Conservation (phyloP, 345 rosid species). For the Xanthoceras sorbifolium region DNA sequence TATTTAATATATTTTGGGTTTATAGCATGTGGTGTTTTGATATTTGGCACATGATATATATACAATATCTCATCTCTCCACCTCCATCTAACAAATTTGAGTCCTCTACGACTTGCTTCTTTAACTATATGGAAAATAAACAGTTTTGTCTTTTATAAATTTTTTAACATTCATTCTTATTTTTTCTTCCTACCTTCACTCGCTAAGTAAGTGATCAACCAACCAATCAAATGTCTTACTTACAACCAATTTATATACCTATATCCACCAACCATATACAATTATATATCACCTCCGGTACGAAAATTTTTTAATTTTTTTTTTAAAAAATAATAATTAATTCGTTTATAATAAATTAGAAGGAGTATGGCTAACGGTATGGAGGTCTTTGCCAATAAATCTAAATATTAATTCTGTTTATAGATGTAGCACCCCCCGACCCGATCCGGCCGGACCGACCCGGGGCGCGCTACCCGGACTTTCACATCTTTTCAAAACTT, state of each 20-base stretch:
- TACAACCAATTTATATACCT: background rate
- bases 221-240: background rate
- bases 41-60: conserved; percentile 34
- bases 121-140: background rate
- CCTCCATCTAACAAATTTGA: conserved; percentile 17
- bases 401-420: too few species aligned
- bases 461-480: too few species aligned
- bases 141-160: background rate
- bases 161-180: background rate
- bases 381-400: too few species aligned
- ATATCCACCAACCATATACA: background rate
- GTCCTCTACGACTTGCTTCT: conserved; percentile 40
- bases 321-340: too few species aligned
- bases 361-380: too few species aligned
- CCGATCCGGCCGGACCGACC: too few species aligned
- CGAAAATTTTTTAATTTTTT: too few species aligned
- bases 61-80: background rate
- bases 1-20: background rate
- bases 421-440: too few species aligned
- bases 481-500: too few species aligned
- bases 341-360: too few species aligned
- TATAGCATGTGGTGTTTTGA: conserved; percentile 24
- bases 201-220: background rate
- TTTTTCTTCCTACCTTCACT: background rate
- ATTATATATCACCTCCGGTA: too few species aligned